phyloP scores from a whole-genome alignment of 2,329 filamentous ascomycete species.

The Lasiodiplodia gonubiensis region DNA sequence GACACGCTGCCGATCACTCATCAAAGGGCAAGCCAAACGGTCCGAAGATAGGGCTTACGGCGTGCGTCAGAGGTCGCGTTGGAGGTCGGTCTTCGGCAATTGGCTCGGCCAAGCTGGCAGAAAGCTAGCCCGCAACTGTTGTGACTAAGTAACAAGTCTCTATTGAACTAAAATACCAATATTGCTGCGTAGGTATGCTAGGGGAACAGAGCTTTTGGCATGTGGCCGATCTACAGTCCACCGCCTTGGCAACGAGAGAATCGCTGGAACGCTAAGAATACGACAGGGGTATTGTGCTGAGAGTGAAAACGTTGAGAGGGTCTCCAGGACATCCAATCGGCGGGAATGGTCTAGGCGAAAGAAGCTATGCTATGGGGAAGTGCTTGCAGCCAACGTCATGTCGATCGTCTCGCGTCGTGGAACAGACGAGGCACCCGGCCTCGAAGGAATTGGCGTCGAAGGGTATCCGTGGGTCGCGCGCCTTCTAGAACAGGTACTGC shows the following conservation, averaged over 20 bases:
- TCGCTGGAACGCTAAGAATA: slow-evolving; percentile 26
- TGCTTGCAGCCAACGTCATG: slow-evolving; percentile 5
- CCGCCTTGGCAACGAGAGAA: neutral
- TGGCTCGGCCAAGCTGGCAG: neutral
- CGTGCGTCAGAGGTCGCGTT: neutral
- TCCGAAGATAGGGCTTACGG: slow-evolving; percentile 6
- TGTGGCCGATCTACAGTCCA: slow-evolving; percentile 5
- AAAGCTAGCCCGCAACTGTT: neutral
- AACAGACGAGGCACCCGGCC: slow-evolving; percentile 6
- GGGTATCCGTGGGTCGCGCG: neutral
- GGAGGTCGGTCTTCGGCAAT: neutral
- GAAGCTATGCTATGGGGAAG: neutral
- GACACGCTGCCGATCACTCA: neutral
- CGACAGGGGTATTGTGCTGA: slow-evolving; percentile 22
- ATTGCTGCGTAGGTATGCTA: neutral
- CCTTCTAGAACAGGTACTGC: slow-evolving; percentile 28
- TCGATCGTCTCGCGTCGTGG: slow-evolving; percentile 19
- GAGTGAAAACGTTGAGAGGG: slow-evolving; percentile 3
- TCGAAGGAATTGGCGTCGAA: neutral
- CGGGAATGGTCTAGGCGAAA: slow-evolving; percentile 15
- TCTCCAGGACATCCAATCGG: slow-evolving; percentile 21
- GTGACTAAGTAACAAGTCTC: neutral
- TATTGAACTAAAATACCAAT: neutral
- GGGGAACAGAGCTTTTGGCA: slow-evolving; percentile 2
- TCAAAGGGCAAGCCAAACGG: neutral